phyloP scores from a whole-genome alignment of 2,329 filamentous ascomycete genomes.

The Chrysoporthe deuterocubensis region DNA sequence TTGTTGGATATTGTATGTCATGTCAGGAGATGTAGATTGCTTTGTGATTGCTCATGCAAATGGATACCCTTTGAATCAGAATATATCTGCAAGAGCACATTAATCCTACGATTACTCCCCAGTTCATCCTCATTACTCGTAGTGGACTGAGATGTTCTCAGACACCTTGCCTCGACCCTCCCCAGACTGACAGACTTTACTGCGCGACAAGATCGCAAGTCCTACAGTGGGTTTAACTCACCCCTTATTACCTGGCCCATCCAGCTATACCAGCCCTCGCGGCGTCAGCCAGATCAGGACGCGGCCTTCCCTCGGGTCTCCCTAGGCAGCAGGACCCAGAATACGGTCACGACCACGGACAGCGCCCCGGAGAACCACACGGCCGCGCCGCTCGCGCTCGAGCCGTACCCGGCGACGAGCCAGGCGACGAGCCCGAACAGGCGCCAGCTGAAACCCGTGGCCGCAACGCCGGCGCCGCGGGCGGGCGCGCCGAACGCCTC shows the following conservation, averaged over 20 bases:
- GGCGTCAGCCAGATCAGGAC: not conserved
- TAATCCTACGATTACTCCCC: not conserved
- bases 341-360: not conserved
- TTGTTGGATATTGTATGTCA: not conserved
- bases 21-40: not conserved
- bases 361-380: constrained; percentile 15
- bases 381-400: constrained; percentile 9
- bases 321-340: constrained; percentile 6
- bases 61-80: not conserved
- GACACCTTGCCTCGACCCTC: not conserved
- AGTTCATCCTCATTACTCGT: not conserved
- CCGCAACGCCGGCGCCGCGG: constrained; percentile 8
- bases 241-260: not conserved
- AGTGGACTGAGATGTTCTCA: not conserved
- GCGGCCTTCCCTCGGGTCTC: constrained; percentile 16
- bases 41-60: not conserved
- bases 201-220: not conserved
- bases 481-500: constrained; percentile 15
- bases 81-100: not conserved
- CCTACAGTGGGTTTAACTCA: not conserved
- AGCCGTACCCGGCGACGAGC: constrained; percentile 8
- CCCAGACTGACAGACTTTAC: not conserved
- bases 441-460: not conserved
- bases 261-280: not conserved
- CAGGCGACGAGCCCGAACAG: constrained; percentile 13